Base-by-base conservation (phyloP, 805 yeast species). In the Candida odintsovae region DNA sequence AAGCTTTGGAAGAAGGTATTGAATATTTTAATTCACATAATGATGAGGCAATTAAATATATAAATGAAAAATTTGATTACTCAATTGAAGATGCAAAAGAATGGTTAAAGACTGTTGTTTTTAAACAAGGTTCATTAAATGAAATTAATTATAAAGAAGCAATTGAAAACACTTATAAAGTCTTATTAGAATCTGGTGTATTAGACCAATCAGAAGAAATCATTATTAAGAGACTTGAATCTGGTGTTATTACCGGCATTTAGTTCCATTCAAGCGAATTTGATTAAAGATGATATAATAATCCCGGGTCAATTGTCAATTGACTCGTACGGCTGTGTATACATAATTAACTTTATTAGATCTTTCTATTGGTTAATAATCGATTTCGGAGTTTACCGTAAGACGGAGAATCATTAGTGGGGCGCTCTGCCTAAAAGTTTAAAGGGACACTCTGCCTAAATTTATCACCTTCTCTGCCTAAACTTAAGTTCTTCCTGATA, bases 31-130 rank as follows among this genome's bases (percentile, higher is more conserved):
- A 73, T 35, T 58, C 54, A 0, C 69, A 90, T 59, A 67, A 69
- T 20, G 83, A 82, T 1, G 89, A 84, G 60, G 83, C 90, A 0
- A 72, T 83, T 8, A 69, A 73, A 38, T 80, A 76, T 60, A 90
- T 90, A 47, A 69, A 77, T 23, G 66, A 72, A 3, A 77, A 86
- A 54, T 72, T 90, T 51, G 96, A 87, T 64, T 90, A 90, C 67
- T 66, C 86, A 0, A 72, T 73, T 44, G 86, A 75, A 41, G 97
- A 90, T 63, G 95, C 96, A 9, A 65, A 70, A 21, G 84, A 78
- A 50, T 90, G 97, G 97, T 70, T 84, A 50, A 74, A 82, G 53
- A 86, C 95, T 0, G 97, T 90, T 8, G 57, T 70, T 52, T 90
- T 89, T 51, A 50, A 46, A 9, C 65, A 72, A 35, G 69, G 73